Evolutionary conservation across 441 rosid species (phyloP).

Genomic region (Pelargonium cotyledonis): DNA sequence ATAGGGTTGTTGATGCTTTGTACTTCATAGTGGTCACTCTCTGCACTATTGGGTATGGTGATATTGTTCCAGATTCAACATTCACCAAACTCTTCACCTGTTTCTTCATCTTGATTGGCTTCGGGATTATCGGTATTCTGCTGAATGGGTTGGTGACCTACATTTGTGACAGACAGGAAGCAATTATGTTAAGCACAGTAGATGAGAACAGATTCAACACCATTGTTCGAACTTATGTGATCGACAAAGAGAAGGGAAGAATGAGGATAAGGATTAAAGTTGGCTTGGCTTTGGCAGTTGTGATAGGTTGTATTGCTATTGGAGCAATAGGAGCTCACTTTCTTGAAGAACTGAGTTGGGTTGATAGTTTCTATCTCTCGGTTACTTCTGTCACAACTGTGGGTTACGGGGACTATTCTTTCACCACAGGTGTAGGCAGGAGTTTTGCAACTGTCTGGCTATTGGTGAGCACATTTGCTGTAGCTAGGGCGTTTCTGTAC

Average conservation of each 20-base stretch:
- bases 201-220: slow-evolving; percentile 42
- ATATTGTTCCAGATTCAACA: slow-evolving; percentile 51
- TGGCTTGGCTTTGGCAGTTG: slow-evolving; percentile 41
- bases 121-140: slow-evolving; percentile 56
- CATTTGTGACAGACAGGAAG: slow-evolving; percentile 60
- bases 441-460: slow-evolving; percentile 62
- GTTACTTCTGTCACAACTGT: slow-evolving; percentile 67
- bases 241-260: slow-evolving; percentile 54
- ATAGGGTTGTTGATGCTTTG: slow-evolving; percentile 47
- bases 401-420: slow-evolving; percentile 60
- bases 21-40: slow-evolving; percentile 62
- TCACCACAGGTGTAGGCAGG: slow-evolving; percentile 39
- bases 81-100: slow-evolving; percentile 53
- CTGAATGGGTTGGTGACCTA: slow-evolving; percentile 54
- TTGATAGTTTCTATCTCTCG: slow-evolving; percentile 54
- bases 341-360: slow-evolving; percentile 46
- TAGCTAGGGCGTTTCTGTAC: slow-evolving; percentile 56
- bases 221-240: slow-evolving; percentile 40
- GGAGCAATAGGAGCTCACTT: slow-evolving; percentile 41
- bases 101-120: slow-evolving; percentile 46
- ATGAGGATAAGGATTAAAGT: slow-evolving; percentile 65
- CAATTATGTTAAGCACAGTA: slow-evolving; percentile 44
- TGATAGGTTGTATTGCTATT: slow-evolving; percentile 40
- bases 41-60: slow-evolving; percentile 68
- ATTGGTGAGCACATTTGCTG: slow-evolving; percentile 50